A percentile compares a stretch with the other conserved stretches of the same genome.
Evolutionary conservation across 768 basidiomycete genomes (phyloP).

Genomic region (Saitozyma sp.): DNA sequence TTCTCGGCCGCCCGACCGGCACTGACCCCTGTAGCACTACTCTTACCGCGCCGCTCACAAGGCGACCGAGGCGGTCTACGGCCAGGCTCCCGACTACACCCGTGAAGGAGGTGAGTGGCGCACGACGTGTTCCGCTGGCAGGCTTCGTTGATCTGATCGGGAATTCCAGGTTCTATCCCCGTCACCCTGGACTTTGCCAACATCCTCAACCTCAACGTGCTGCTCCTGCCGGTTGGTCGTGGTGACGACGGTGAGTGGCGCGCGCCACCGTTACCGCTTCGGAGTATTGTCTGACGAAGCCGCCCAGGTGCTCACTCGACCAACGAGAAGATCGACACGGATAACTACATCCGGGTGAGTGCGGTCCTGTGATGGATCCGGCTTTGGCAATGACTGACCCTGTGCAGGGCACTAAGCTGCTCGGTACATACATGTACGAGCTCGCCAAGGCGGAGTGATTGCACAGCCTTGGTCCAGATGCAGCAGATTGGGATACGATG

Average conservation of each 20-base stretch:
- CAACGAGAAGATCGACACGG: slow-evolving; percentile 89
- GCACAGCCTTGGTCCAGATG: no score
- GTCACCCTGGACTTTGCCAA: slow-evolving; percentile 93
- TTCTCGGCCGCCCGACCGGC: no score
- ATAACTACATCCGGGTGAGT: slow-evolving; percentile 83
- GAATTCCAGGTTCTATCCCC: slow-evolving; percentile 72
- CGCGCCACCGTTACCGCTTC: slow-evolving; percentile 62
- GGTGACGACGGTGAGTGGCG: slow-evolving; percentile 72
- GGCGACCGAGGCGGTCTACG: slow-evolving; percentile 68
- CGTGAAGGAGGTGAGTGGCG: slow-evolving; percentile 50
- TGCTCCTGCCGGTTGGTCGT: slow-evolving; percentile 87
- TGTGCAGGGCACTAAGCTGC: slow-evolving; percentile 60
- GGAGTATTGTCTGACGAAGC: not conserved
- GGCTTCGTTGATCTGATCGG: not conserved
- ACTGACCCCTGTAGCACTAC: slow-evolving; percentile 68
- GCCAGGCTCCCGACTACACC: slow-evolving; percentile 52
- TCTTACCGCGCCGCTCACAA: slow-evolving; percentile 84
- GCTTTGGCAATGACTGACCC: not conserved
- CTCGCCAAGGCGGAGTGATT: slow-evolving; percentile 52
- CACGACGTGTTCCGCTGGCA: no score
- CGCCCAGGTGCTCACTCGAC: slow-evolving; percentile 54
- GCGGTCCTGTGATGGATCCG: slow-evolving; percentile 3
- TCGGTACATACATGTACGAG: slow-evolving; percentile 81
- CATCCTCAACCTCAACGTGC: slow-evolving; percentile 77
- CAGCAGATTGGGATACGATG: no score